Evolutionary conservation across 78 protist genomes (phyloP).

Genomic region (Cavenderia fasciculata): DNA sequence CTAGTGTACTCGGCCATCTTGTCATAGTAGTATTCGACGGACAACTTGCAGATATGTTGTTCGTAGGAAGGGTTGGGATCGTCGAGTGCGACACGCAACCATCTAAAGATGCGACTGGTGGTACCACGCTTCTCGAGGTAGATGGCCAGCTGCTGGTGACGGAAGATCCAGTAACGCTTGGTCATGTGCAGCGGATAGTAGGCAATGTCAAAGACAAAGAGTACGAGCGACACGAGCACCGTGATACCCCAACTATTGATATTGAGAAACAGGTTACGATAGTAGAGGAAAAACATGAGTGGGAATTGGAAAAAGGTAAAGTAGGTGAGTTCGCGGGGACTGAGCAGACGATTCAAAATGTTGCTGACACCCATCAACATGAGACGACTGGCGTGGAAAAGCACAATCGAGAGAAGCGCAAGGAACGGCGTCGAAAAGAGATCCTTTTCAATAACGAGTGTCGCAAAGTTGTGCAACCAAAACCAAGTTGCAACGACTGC

Average conservation of each 20-base stretch:
- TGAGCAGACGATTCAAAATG: slow-evolving; percentile 43
- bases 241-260: slow-evolving; percentile 65
- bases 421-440: slow-evolving; percentile 19
- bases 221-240: slow-evolving; percentile 45
- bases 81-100: neutral
- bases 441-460: slow-evolving; percentile 27
- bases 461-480: slow-evolving; percentile 48
- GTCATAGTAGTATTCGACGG: slow-evolving; percentile 65
- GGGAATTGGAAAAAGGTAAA: slow-evolving; percentile 68
- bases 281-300: slow-evolving; percentile 69
- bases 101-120: neutral
- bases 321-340: slow-evolving; percentile 31
- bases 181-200: slow-evolving; percentile 71
- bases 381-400: slow-evolving; percentile 41
- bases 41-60: slow-evolving; percentile 33
- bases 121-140: slow-evolving; percentile 18
- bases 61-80: slow-evolving; percentile 67
- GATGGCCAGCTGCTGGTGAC: slow-evolving; percentile 10
- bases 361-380: slow-evolving; percentile 42
- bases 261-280: slow-evolving; percentile 51
- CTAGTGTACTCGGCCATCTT: slow-evolving; percentile 68
- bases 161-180: slow-evolving; percentile 55
- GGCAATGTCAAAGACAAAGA: slow-evolving; percentile 37
- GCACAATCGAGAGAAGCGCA: slow-evolving; percentile 22
- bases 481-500: slow-evolving; percentile 64